phyloP scores from a whole-genome alignment of 1,284 basidiomycete genomes.

The Stereum hirsutum region DNA sequence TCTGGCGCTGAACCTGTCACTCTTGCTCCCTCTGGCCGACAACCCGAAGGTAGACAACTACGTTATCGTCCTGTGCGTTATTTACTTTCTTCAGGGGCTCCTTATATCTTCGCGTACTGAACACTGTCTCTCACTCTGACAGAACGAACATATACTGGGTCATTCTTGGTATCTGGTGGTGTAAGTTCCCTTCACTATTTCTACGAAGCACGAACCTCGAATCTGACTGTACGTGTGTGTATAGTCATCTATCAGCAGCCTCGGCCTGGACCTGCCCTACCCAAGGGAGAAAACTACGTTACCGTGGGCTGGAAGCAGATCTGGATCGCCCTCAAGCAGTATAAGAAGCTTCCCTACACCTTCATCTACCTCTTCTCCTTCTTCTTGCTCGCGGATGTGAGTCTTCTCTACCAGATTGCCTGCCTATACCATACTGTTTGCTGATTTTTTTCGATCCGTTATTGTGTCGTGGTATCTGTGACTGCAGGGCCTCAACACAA shows the following conservation, averaged over 20 bases:
- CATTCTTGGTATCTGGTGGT: constrained; percentile 73
- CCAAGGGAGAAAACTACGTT: constrained; percentile 61
- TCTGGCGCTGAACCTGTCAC: constrained; percentile 58
- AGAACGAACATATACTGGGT: constrained; percentile 74
- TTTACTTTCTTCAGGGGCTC: no score
- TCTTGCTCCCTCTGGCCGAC: constrained; percentile 61
- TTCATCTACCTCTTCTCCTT: constrained; percentile 69
- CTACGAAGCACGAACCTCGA: not conserved
- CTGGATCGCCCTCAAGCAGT: constrained; percentile 60
- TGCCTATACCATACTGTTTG: not conserved
- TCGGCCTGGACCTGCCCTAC: constrained; percentile 64
- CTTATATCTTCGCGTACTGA: constrained; percentile 1
- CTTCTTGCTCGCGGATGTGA: constrained; percentile 70
- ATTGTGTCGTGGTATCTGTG: not conserved
- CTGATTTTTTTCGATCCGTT: not conserved
- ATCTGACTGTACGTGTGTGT: constrained; percentile 2
- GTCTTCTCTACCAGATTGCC: constrained; percentile 13
- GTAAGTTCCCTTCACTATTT: constrained; percentile 29
- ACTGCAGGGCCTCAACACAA: constrained; percentile 65
- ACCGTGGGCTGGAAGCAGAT: constrained; percentile 83
- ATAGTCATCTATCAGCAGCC: constrained; percentile 70
- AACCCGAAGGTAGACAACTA: constrained; percentile 70
- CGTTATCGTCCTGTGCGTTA: constrained; percentile 47
- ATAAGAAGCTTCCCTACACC: constrained; percentile 65
- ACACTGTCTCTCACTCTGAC: constrained; percentile 10